Evolutionary conservation across 495 filamentous ascomycete genomes (phyloP).

Genomic region (Aspergillus baeticus): DNA sequence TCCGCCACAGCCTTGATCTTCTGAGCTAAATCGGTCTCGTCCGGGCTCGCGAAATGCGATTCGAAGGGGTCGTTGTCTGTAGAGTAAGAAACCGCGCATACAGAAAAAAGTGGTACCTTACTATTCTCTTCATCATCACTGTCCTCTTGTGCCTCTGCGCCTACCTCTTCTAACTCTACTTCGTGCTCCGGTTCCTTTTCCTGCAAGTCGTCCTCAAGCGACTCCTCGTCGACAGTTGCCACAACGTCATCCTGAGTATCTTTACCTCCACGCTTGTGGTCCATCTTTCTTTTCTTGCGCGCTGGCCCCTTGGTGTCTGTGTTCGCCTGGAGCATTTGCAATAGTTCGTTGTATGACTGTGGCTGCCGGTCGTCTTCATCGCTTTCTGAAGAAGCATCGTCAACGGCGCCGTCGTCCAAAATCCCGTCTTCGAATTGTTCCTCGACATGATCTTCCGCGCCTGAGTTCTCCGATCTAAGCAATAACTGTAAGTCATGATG

Average conservation of each 20-base stretch:
- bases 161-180: constrained; percentile 27
- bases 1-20: constrained; percentile 51
- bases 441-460: constrained; percentile 20
- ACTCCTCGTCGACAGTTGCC: constrained; percentile 19
- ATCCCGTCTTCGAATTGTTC: constrained; percentile 23
- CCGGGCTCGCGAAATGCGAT: constrained; percentile 67
- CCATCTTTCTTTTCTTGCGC: constrained; percentile 68
- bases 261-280: constrained; percentile 29
- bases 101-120: not conserved
- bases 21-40: constrained; percentile 53
- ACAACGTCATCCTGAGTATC: constrained; percentile 9
- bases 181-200: constrained; percentile 47
- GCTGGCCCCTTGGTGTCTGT: constrained; percentile 53
- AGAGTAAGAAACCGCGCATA: not conserved
- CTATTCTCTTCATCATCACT: constrained; percentile 43
- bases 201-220: constrained; percentile 30
- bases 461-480: constrained; percentile 35
- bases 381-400: constrained; percentile 41
- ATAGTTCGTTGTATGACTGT: constrained; percentile 62
- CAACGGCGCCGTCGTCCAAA: constrained; percentile 28
- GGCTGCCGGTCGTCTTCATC: constrained; percentile 46
- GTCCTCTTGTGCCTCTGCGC: constrained; percentile 40
- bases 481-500: constrained; percentile 16
- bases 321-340: constrained; percentile 56
- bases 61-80: constrained; percentile 70